phyloP scores from a whole-genome alignment of 202 grass and related monocot genomes.

The Saccharum hybrid region DNA sequence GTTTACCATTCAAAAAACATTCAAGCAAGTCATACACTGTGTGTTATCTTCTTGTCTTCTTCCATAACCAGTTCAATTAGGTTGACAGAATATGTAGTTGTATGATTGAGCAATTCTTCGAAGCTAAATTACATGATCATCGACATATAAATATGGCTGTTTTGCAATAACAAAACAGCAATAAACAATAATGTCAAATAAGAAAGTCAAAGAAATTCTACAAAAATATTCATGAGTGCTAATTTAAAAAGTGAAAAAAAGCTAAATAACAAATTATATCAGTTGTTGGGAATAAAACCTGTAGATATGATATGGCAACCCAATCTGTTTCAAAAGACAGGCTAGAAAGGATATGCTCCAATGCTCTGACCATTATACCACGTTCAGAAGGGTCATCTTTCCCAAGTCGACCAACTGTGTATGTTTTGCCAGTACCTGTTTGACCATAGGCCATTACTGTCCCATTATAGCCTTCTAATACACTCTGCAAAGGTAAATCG shows the following conservation, averaged over 20 bases:
- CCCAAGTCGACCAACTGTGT: slow-evolving; percentile 87
- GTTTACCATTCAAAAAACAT: background rate
- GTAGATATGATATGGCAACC: slow-evolving; percentile 79
- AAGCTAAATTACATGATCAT: background rate
- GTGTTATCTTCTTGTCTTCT: slow-evolving; percentile 5
- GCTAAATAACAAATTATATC: background rate
- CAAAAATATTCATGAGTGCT: background rate
- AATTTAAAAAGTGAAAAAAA: slow-evolving; percentile 21
- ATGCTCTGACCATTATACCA: slow-evolving; percentile 95
- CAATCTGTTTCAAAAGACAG: slow-evolving; percentile 58
- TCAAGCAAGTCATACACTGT: slow-evolving; percentile 1
- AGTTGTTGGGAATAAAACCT: slow-evolving; percentile 55
- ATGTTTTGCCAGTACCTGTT: slow-evolving; percentile 98
- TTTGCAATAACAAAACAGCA: slow-evolving; percentile 6
- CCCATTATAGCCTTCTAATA: slow-evolving; percentile 98
- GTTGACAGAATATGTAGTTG: slow-evolving; percentile 10
- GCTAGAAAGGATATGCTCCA: slow-evolving; percentile 85
- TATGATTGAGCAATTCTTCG: background rate
- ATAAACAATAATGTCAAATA: background rate
- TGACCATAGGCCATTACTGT: slow-evolving; percentile 99
- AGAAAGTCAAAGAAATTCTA: slow-evolving; percentile 28
- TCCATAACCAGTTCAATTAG: slow-evolving; percentile 14
- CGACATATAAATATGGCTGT: background rate
- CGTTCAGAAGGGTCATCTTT: slow-evolving; percentile 86
- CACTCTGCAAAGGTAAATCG: slow-evolving; percentile 73